Evolutionary conservation across 2,329 filamentous ascomycete genomes (phyloP).

Genomic region (Fusarium fracticaudum): DNA sequence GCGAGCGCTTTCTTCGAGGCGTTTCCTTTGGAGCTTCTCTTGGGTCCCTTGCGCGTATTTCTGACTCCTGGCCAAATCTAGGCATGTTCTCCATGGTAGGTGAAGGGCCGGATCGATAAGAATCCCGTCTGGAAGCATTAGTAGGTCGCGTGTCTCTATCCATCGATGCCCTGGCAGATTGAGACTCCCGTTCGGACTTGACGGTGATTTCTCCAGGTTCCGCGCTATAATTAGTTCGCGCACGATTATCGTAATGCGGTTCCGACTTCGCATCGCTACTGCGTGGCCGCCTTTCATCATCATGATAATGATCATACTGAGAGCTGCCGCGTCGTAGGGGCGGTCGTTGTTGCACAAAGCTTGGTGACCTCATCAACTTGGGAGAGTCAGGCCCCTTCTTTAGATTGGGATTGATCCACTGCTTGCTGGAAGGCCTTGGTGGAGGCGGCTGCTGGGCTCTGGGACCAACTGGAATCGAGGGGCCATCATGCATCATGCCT

Average conservation of each 20-base stretch:
- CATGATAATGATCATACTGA: slow-evolving; percentile 51
- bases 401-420: slow-evolving; percentile 67
- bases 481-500: slow-evolving; percentile 52
- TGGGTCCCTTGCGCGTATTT: slow-evolving; percentile 18
- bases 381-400: slow-evolving; percentile 64
- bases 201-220: slow-evolving; percentile 59
- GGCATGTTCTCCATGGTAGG: slow-evolving; percentile 36
- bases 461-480: slow-evolving; percentile 63
- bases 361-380: slow-evolving; percentile 60
- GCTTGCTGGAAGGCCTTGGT: slow-evolving; percentile 64
- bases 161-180: slow-evolving; percentile 44
- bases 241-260: slow-evolving; percentile 49
- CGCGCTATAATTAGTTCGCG: slow-evolving; percentile 54
- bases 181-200: slow-evolving; percentile 53
- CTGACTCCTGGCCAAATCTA: slow-evolving; percentile 19
- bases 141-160: slow-evolving; percentile 35
- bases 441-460: slow-evolving; percentile 59
- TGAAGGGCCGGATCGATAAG: slow-evolving; percentile 32
- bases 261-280: slow-evolving; percentile 65
- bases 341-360: slow-evolving; percentile 56
- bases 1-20: slow-evolving; percentile 41
- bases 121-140: slow-evolving; percentile 28
- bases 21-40: slow-evolving; percentile 22
- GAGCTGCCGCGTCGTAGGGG: slow-evolving; percentile 50
- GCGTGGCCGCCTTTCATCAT: slow-evolving; percentile 57